Evolutionary conservation across 306 rosid species (phyloP), one percentile per base, ranked within the genome.

Genomic region (Sechiopsis laciniata): DNA sequence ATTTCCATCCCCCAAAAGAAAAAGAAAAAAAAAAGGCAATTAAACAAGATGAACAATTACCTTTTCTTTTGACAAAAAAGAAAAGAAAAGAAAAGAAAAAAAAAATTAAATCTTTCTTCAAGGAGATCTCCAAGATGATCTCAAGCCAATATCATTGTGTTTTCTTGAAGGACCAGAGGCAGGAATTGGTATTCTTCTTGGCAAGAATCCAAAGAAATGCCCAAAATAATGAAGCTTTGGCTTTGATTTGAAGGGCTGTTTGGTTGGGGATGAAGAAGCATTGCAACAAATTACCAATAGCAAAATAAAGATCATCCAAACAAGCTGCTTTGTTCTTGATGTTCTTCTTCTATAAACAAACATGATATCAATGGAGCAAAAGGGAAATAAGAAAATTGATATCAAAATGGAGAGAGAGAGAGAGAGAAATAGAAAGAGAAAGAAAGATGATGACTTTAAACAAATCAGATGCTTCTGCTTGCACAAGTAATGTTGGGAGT

Each of bases 111-210:
- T 26, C 29, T 26, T 26, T 15, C 19, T 64, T 88, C 87, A 90
- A 11, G 97, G 95, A 48, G 96, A 60, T 77, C 79, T 83, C 90
- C 87, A 79, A 55, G 87, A 84, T 76, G 87, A 84, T 76, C 75
- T 82, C 42, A 90, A 77, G 74, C 97, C 98, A 79, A 93, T 84
- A 56, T 75, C 89, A 65, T 93, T 93, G 82, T 93, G 98, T 68
- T 88, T 90, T 85, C 90, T 88, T n/a, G 98, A 93, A 77, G 98
- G 98, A 51, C 96, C 92, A 2, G 98, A 93, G 64, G 81, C 83
- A 0, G 98, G 98, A 52, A 88, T 83, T 0, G 87, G 98, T 11
- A 83, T 55, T 74, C 98, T 80, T 83, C 78, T 88, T 0, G 98
- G 98, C 76, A 93, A 90, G 86, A 82, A 93, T 3, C 92, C 97